These are phyloP conservation scores for Termitomyces eurrhizus DNA, from an alignment of 768 basidiomycete genomes.

Conservation along the genomic window DNA sequence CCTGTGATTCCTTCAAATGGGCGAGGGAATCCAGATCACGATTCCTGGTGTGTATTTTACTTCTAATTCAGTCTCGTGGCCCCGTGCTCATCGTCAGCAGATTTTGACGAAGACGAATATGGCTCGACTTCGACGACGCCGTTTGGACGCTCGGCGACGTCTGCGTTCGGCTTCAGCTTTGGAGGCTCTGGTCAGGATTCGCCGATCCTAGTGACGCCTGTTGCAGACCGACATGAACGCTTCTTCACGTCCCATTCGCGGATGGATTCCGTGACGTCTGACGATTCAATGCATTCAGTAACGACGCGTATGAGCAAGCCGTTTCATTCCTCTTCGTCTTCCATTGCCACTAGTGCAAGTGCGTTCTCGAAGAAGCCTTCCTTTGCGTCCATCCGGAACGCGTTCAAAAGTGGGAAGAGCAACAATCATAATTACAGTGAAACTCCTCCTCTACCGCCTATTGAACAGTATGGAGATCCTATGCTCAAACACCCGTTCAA, in stretches of 20 bases:
- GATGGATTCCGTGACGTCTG: slow-evolving; percentile 75
- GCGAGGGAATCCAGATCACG: slow-evolving; percentile 57
- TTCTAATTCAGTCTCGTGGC: slow-evolving; percentile 4
- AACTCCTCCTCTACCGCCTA: slow-evolving; percentile 71
- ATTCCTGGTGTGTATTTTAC: slow-evolving; percentile 48
- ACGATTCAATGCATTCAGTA: slow-evolving; percentile 67
- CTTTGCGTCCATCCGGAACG: slow-evolving; percentile 83
- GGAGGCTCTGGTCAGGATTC: slow-evolving; percentile 60
- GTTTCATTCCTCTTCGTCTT: slow-evolving; percentile 72
- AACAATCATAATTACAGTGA: slow-evolving; percentile 39
- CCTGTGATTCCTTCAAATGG: slow-evolving; percentile 26
- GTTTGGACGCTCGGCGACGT: slow-evolving; percentile 57
- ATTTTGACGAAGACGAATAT: slow-evolving; percentile 77
- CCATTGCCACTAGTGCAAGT: slow-evolving; percentile 51
- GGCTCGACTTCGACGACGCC: slow-evolving; percentile 54
- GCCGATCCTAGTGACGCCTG: slow-evolving; percentile 55
- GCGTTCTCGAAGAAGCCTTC: slow-evolving; percentile 78
- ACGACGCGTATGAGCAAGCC: slow-evolving; percentile 50
- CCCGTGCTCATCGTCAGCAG: slow-evolving; percentile 23
- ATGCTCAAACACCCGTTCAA: slow-evolving; percentile 80
- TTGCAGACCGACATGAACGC: slow-evolving; percentile 48
- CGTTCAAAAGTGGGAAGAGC: slow-evolving; percentile 69
- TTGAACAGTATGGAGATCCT: slow-evolving; percentile 70
- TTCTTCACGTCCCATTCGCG: slow-evolving; percentile 68
- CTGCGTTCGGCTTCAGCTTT: slow-evolving; percentile 38